These are phyloP conservation scores for Kwoniella shandongensis DNA, from an alignment of 768 basidiomycete species.

Conservation along the genomic window DNA sequence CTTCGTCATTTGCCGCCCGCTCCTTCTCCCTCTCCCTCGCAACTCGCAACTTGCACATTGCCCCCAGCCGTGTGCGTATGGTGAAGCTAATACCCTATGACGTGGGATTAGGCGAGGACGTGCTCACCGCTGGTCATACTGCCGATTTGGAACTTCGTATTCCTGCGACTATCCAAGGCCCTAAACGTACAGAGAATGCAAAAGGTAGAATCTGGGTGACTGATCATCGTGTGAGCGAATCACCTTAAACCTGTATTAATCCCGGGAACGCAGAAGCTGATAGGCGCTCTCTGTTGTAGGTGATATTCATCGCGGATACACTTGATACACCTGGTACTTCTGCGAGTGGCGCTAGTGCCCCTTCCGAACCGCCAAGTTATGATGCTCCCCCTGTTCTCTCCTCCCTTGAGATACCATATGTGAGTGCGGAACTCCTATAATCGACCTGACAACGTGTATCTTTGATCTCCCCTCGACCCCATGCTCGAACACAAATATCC, in stretches of 20 bases:
- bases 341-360: slow-evolving; percentile 1
- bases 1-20: not conserved
- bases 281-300: slow-evolving; percentile 7
- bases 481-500: too few species aligned
- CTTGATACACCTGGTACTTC: slow-evolving; percentile 11
- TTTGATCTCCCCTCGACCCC: too few species aligned
- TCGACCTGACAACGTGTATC: too few species aligned
- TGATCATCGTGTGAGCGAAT: slow-evolving; percentile 39
- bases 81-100: too few species aligned
- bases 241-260: too few species aligned
- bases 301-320: slow-evolving; percentile 26
- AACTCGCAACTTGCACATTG: not conserved
- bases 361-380: slow-evolving; percentile 15
- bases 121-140: slow-evolving; percentile 23
- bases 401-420: slow-evolving; percentile 34
- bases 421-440: too few species aligned
- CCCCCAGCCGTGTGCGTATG: too few species aligned
- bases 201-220: slow-evolving; percentile 43
- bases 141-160: slow-evolving; percentile 41
- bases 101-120: slow-evolving; percentile 30
- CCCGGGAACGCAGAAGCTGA: too few species aligned
- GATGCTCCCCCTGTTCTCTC: slow-evolving; percentile 18
- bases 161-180: slow-evolving; percentile 39
- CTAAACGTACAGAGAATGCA: slow-evolving; percentile 35
- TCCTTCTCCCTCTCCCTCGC: not conserved